Evolutionary conservation across 164 flowering plant species (phyloP), one percentile per base, ranked within the genome.

Genomic region (Vitis amurensis): DNA sequence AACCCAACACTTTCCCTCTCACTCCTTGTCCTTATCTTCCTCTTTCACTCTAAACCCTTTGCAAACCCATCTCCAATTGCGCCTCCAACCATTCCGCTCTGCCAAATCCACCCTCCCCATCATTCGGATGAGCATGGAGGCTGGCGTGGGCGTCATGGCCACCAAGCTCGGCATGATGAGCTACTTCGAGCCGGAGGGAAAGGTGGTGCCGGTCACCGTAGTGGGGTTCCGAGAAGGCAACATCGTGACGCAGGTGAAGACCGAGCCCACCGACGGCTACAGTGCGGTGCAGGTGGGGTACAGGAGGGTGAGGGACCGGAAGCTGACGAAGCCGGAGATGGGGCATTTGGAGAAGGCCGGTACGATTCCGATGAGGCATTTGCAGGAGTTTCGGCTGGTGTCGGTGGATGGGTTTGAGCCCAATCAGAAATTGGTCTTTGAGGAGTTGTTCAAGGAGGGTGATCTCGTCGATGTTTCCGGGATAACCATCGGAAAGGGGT

Each of bases 91-190:
- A 37, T 3, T 37, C 0, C 44, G 44, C 44, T 37, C 44, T 37
- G 44, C 44, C 6, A 37, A 37, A 37, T 37, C 44, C 44, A 37
- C 4, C 44, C 44, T 37, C 7, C 44, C 44, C 44, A 6, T 37
- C 44, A 37, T 37, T 37, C 44, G 7, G 7, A 86, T 80, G 88
- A 84, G 90, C 83, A 68, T 83, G 74, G 99, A 96, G 44, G 99
- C 98, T 0, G 99, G 99, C 8, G 66, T 96, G 8, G 98, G 99
- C 4, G 89, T 96, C 1, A 92, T 96, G 99, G 98, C 89, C 0
- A 91, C 98, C 3, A 96, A 96, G 79, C 84, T 96, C 0, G 99
- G 99, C 1, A 96, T 96, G 99, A 93, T 93, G 98, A 85, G 83
- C 50, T 87, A 68, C 83, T 96, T 96, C 76, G 94, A 92, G 15